Conservation (phyloP, 495 filamentous ascomycete genomes). For the Acidomyces sp. region DNA sequence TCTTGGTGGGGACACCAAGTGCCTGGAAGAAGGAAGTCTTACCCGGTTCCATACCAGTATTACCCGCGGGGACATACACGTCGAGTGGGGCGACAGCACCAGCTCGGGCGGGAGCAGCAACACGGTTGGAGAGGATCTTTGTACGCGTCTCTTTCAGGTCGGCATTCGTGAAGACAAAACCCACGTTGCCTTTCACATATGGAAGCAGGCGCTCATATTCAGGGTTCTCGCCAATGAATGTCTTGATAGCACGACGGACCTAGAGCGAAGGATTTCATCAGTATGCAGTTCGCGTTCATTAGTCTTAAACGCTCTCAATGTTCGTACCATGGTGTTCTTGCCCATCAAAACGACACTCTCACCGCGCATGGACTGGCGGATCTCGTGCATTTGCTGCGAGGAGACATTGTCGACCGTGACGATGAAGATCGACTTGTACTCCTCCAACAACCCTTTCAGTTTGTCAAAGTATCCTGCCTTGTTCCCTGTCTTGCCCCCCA, state of each 20-base stretch:
- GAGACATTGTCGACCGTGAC: slow-evolving; percentile 43
- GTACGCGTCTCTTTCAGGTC: slow-evolving; percentile 85
- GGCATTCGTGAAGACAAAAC: slow-evolving; percentile 98
- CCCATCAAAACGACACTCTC: slow-evolving; percentile 95
- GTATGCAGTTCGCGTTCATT: too few species aligned
- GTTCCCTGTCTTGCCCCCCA: slow-evolving; percentile 87
- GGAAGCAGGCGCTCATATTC: slow-evolving; percentile 96
- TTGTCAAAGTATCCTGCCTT: slow-evolving; percentile 99
- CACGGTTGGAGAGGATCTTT: slow-evolving; percentile 91
- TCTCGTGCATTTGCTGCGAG: slow-evolving; percentile 99
- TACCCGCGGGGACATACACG: slow-evolving; percentile 86
- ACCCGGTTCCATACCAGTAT: slow-evolving; percentile 99
- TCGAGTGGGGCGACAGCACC: slow-evolving; percentile 88
- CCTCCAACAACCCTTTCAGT: slow-evolving; percentile 84
- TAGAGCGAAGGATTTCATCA: slow-evolving; percentile 28
- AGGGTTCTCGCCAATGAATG: slow-evolving; percentile 77
- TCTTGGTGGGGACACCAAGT: slow-evolving; percentile 99
- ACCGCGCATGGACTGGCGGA: slow-evolving; percentile 74
- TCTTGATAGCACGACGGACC: slow-evolving; percentile 95
- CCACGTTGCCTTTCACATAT: slow-evolving; percentile 90
- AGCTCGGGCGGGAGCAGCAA: slow-evolving; percentile 91
- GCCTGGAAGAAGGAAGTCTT: slow-evolving; percentile 99
- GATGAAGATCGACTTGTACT: slow-evolving; percentile 93
- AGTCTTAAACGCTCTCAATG: too few species aligned
- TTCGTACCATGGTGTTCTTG: slow-evolving; percentile 98